Percentiles rank a stretch among this genome's conserved stretches.
These are phyloP conservation scores for Aspergillus alliaceus DNA, from an alignment of 2,329 filamentous ascomycete species.

Conservation along the genomic window DNA sequence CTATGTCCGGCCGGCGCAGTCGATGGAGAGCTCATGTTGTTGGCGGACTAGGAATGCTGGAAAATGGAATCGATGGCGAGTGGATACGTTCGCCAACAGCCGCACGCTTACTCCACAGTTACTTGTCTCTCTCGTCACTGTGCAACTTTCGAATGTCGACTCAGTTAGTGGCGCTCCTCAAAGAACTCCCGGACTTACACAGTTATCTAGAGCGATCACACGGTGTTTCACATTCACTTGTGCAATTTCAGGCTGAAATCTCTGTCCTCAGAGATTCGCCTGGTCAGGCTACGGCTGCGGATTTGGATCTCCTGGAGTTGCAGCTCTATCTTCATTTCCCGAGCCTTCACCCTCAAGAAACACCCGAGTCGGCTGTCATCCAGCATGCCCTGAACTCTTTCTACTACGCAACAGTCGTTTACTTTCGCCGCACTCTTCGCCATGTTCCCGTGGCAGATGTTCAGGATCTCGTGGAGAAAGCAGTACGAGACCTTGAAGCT, in stretches of 20 bases:
- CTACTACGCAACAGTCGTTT: conserved; percentile 38
- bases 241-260: conserved; percentile 26
- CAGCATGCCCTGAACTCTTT: conserved; percentile 33
- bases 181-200: conserved; percentile 18
- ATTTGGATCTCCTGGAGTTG: conserved; percentile 33
- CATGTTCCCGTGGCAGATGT: conserved; percentile 21
- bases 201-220: conserved; percentile 31
- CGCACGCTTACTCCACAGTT: conserved; percentile 26
- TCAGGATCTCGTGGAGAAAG: conserved; percentile 34
- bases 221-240: conserved; percentile 27
- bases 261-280: conserved; percentile 26
- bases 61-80: conserved; percentile 20
- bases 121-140: conserved; percentile 29
- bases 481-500: conserved; percentile 32
- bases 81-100: conserved; percentile 18
- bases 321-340: conserved; percentile 29
- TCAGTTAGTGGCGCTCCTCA: conserved; percentile 19
- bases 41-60: conserved; percentile 21
- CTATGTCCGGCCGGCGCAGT: conserved; percentile 26
- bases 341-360: conserved; percentile 23
- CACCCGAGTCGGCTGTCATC: conserved; percentile 17
- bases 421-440: conserved; percentile 35
- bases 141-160: conserved; percentile 28
- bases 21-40: conserved; percentile 26
- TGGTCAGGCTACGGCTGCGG: conserved; percentile 9